A percentile compares a stretch with the other conserved stretches of the same genome.
phyloP scores from a whole-genome alignment of 352 stramenopile species.

The Thraustotheca clavata region DNA sequence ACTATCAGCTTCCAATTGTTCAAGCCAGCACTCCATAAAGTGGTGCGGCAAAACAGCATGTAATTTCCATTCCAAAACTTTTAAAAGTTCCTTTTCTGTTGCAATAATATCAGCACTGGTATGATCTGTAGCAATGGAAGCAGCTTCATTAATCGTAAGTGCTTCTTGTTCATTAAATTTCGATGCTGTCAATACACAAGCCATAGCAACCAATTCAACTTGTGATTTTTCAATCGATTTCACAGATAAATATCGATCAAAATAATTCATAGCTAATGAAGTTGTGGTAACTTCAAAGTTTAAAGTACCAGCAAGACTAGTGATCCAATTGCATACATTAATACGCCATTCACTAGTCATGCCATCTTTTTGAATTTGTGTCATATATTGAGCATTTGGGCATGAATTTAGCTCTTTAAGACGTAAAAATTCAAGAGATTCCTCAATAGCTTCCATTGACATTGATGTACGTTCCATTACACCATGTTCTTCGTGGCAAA shows the following conservation, averaged over 20 bases:
- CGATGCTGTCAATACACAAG: slow-evolving; percentile 10
- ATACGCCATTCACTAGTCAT: slow-evolving; percentile 10
- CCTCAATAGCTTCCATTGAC: not conserved
- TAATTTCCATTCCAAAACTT: slow-evolving; percentile 7
- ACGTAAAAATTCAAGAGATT: not conserved
- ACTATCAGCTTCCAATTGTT: not conserved
- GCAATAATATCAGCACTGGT: not conserved
- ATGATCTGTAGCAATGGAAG: not conserved
- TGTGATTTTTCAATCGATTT: not conserved
- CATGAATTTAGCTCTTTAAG: not conserved
- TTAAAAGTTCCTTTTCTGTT: not conserved
- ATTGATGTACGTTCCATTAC: not conserved
- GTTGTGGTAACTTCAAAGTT: slow-evolving; percentile 10
- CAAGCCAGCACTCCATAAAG: slow-evolving; percentile 9
- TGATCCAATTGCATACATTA: slow-evolving; percentile 14
- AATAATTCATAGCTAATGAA: slow-evolving; percentile 15
- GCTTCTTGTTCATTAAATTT: slow-evolving; percentile 20
- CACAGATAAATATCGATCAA: slow-evolving; percentile 17
- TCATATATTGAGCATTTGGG: not conserved
- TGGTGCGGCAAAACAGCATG: slow-evolving; percentile 1
- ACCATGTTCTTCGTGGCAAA: slow-evolving; percentile 6
- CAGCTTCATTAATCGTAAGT: not conserved
- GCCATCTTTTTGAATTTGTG: not conserved
- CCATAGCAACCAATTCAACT: slow-evolving; percentile 11
- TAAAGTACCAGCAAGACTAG: not conserved